These are phyloP conservation scores for Hypsizygus marmoreus DNA, from an alignment of 768 basidiomycete species.

Conservation along the genomic window DNA sequence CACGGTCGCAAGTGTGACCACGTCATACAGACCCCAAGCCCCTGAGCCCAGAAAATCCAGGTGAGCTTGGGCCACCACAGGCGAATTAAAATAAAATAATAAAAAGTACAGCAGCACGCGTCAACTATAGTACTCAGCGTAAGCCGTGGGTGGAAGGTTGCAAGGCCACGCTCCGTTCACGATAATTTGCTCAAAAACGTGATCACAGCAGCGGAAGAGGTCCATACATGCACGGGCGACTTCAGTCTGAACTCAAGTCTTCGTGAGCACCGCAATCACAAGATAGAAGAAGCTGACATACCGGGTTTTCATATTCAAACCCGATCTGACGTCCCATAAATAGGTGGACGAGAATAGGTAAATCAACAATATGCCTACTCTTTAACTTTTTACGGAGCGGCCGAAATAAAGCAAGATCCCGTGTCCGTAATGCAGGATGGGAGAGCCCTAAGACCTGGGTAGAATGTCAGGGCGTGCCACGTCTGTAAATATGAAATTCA, in stretches of 20 bases:
- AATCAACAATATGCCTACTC: slow-evolving; percentile 35
- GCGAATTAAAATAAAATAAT: too few species aligned
- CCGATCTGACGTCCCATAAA: slow-evolving; percentile 50
- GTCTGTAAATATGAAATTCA: slow-evolving; percentile 12
- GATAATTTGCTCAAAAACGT: slow-evolving; percentile 48
- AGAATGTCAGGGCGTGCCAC: not conserved
- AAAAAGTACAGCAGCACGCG: not conserved
- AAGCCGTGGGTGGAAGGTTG: slow-evolving; percentile 39
- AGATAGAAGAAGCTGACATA: slow-evolving; percentile 28
- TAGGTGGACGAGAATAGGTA: slow-evolving; percentile 41
- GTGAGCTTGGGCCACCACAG: too few species aligned
- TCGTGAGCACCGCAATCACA: slow-evolving; percentile 6
- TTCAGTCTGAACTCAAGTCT: slow-evolving; percentile 40
- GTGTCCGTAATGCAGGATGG: slow-evolving; percentile 52
- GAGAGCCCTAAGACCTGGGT: slow-evolving; percentile 51
- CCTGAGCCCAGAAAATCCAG: too few species aligned
- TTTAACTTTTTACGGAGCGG: slow-evolving; percentile 48
- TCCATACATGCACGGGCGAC: slow-evolving; percentile 51
- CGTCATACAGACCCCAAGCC: too few species aligned
- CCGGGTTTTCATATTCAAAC: slow-evolving; percentile 46
- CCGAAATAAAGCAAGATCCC: slow-evolving; percentile 56
- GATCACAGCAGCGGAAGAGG: slow-evolving; percentile 52
- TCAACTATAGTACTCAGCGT: slow-evolving; percentile 35
- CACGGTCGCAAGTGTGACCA: too few species aligned
- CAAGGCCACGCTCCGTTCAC: slow-evolving; percentile 53